Conservation (phyloP, 345 rosid genomes). For the Bruguiera parviflora region DNA sequence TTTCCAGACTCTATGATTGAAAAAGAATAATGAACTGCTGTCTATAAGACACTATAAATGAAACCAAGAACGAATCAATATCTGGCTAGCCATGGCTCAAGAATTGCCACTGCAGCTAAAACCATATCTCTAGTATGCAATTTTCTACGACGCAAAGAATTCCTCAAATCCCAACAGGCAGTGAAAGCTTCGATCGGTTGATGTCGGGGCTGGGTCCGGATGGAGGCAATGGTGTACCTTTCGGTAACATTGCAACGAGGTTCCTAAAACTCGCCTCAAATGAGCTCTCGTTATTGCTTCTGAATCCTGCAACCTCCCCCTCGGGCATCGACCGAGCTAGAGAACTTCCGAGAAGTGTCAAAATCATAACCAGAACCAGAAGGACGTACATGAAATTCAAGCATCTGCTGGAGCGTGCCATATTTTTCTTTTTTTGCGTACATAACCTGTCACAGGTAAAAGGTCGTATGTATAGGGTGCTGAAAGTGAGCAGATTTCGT, state of each 20-base stretch:
- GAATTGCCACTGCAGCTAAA: too few species aligned
- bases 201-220: conserved; percentile 46
- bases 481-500: conserved; percentile 3
- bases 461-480: conserved; percentile 6
- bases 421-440: not conserved
- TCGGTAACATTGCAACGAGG: conserved; percentile 34
- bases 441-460: not conserved
- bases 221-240: conserved; percentile 43
- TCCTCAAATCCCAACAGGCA: too few species aligned
- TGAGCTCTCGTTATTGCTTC: not conserved
- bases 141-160: too few species aligned
- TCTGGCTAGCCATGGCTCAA: too few species aligned
- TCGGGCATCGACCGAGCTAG: conserved; percentile 24
- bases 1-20: too few species aligned
- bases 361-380: conserved; percentile 6
- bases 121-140: too few species aligned
- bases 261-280: conserved; percentile 4
- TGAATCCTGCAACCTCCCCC: not conserved
- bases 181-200: conserved; percentile 13
- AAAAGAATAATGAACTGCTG: too few species aligned
- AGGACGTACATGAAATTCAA: conserved; percentile 14
- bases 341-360: conserved; percentile 14
- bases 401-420: not conserved
- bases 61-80: too few species aligned
- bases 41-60: too few species aligned